A percentile compares a stretch with the other conserved stretches of the same genome.
These are phyloP conservation scores for Linum usitatissimum DNA, from an alignment of 345 rosid species.

Conservation along the genomic window DNA sequence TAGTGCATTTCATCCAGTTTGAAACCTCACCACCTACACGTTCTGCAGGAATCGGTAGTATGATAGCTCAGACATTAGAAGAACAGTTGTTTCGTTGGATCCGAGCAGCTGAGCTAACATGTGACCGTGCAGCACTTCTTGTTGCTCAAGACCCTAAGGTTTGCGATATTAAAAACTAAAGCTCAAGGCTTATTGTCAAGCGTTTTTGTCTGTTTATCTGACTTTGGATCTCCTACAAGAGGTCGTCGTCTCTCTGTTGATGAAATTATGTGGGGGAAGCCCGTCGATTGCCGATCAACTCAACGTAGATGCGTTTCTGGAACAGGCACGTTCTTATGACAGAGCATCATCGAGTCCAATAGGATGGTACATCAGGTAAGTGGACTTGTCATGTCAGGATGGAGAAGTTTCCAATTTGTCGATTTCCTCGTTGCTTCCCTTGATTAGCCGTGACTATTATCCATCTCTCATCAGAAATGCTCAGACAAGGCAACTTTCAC, in stretches of 20 bases:
- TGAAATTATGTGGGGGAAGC: slow-evolving; percentile 94
- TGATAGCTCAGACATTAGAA: slow-evolving; percentile 76
- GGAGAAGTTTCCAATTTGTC: not conserved
- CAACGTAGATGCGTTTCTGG: slow-evolving; percentile 88
- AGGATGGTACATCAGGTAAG: slow-evolving; percentile 91
- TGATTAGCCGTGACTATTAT: slow-evolving; percentile 16
- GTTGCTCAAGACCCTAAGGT: slow-evolving; percentile 96
- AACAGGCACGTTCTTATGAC: slow-evolving; percentile 94
- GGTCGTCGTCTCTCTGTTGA: slow-evolving; percentile 87
- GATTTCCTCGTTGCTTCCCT: slow-evolving; percentile 10
- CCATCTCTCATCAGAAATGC: slow-evolving; percentile 47
- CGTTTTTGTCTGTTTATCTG: slow-evolving; percentile 14
- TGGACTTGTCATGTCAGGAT: slow-evolving; percentile 1
- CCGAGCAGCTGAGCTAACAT: slow-evolving; percentile 88
- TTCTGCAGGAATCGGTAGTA: slow-evolving; percentile 62
- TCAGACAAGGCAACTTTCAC: slow-evolving; percentile 88
- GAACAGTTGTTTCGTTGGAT: slow-evolving; percentile 88
- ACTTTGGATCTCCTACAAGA: slow-evolving; percentile 49
- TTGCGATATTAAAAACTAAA: slow-evolving; percentile 6
- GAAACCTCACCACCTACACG: slow-evolving; percentile 6
- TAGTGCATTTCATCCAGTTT: not conserved
- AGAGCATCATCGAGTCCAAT: slow-evolving; percentile 82
- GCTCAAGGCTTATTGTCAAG: not conserved
- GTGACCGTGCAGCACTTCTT: slow-evolving; percentile 97
- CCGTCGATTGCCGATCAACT: slow-evolving; percentile 90